These are phyloP conservation scores for Zoysia japonica DNA, from an alignment of 176 grass and related monocot species.

Conservation along the genomic window DNA sequence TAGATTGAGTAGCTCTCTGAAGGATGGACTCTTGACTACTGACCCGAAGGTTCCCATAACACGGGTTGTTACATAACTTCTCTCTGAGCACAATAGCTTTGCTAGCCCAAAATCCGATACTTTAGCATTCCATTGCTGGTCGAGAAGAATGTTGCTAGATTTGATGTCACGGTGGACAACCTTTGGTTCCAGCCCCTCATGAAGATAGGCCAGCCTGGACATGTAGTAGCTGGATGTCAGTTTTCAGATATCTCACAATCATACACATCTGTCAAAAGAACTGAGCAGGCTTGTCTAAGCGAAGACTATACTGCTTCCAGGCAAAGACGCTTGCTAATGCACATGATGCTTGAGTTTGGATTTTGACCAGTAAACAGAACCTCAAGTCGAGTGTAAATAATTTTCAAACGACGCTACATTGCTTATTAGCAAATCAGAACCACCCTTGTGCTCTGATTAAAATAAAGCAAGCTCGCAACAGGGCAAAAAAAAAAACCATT, in stretches of 20 bases:
- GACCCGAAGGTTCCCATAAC: too few relatives aligned
- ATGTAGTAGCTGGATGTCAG: constrained; percentile 31
- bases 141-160: too few relatives aligned
- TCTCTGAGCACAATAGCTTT: too few relatives aligned
- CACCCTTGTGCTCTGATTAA: constrained; percentile 17
- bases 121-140: too few relatives aligned
- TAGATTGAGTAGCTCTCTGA: too few relatives aligned
- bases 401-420: constrained; percentile 16
- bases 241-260: neutral
- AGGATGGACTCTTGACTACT: too few relatives aligned
- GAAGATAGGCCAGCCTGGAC: too few relatives aligned
- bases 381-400: neutral
- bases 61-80: too few relatives aligned
- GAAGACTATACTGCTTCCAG: constrained; percentile 34
- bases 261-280: constrained; percentile 10
- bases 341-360: constrained; percentile 33
- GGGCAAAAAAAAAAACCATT: constrained; percentile 38
- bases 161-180: too few relatives aligned
- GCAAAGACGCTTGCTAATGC: constrained; percentile 37
- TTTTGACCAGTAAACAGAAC: constrained; percentile 34
- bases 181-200: too few relatives aligned
- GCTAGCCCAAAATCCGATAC: too few relatives aligned
- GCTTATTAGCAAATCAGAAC: neutral
- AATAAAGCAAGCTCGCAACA: constrained; percentile 42
- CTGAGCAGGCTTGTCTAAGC: neutral